Base-by-base conservation (phyloP, 345 rosid species). In the Camelina sativa region DNA sequence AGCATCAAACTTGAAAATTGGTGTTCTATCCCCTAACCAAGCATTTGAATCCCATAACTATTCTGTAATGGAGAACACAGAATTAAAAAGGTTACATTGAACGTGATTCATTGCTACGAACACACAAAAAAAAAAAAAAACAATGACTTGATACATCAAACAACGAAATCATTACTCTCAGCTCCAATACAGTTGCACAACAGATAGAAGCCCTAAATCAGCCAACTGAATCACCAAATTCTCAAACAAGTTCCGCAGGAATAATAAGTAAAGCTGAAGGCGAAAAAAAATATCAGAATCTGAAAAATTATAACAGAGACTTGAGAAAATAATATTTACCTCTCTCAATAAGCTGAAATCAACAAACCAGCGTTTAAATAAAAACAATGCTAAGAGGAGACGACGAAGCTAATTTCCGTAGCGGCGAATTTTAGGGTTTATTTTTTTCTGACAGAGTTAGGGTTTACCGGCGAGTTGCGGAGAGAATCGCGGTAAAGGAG, bases 161-260 rank as follows among this genome's bases (percentile, higher is more conserved):
- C 16, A 70, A 53, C 15, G 20, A 46, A 9, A 10, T 11, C 53
- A 64, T 30, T n/a, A 13, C 30, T 22, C 55, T 10, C 38, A 23
- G n/a, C 7, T 23, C 55, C 30, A 28, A 46, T 28, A 28, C 30
- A 28, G 30, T 0, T 3, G 30, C 30, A 30, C 6, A 67, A 35
- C 71, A 51, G 7, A 9, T 47, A 28, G 9, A 76, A 76, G 69
- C 75, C 80, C 75, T 69, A 69, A 71, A 77, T 56, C 61, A 55
- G 9, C 44, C 17, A 70, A 61, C 37, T 60, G 1, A 40, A 51
- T 38, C 25, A 61, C 17, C 55, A 3, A 59, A 30, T 19, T 62
- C 47, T 38, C 9, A 74, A 55, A n/a, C 3, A 37, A 47, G 23
- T 56, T 44, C n/a, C 11, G 6, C 35, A 4, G 30, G 3, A 15